These are phyloP conservation scores for Ramularia collo-cygni DNA, from an alignment of 2,329 filamentous ascomycete species.

Conservation along the genomic window DNA sequence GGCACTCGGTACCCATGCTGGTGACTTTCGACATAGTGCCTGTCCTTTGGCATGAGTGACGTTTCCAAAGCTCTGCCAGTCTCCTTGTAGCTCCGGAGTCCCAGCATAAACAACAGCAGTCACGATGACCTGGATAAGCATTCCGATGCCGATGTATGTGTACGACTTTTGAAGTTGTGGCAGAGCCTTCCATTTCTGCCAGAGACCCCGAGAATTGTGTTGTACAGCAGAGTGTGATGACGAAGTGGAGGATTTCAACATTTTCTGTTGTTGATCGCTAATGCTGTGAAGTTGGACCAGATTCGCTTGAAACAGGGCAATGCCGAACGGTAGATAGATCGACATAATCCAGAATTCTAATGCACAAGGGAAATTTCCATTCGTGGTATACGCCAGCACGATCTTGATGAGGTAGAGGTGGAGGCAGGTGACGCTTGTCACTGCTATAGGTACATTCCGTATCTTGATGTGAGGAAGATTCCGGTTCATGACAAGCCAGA, in stretches of 20 bases:
- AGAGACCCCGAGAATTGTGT: conserved; percentile 27
- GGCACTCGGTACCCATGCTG: conserved; percentile 57
- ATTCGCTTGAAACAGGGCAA: conserved; percentile 59
- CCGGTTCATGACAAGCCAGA: conserved; percentile 18
- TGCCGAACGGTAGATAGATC: conserved; percentile 56
- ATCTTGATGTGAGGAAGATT: conserved; percentile 19
- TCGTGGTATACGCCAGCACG: conserved; percentile 33
- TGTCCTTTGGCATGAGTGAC: conserved; percentile 20
- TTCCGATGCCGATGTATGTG: conserved; percentile 46
- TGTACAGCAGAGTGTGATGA: background rate
- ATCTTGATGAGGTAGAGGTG: conserved; percentile 41
- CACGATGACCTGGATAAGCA: conserved; percentile 38
- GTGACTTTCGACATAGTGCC: conserved; percentile 30
- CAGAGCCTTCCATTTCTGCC: conserved; percentile 31
- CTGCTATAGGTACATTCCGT: conserved; percentile 21
- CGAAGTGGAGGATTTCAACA: conserved; percentile 13
- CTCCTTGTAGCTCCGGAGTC: conserved; percentile 18
- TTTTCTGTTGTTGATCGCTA: conserved; percentile 16
- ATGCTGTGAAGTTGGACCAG: conserved; percentile 51
- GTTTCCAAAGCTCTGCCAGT: conserved; percentile 21
- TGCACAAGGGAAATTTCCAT: conserved; percentile 41
- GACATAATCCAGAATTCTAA: conserved; percentile 63
- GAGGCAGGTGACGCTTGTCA: conserved; percentile 20
- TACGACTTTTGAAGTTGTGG: conserved; percentile 44
- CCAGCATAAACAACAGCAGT: conserved; percentile 17